Evolutionary conservation across 495 filamentous ascomycete genomes (phyloP), one percentile per base, ranked within the genome.

Genomic region (Hypoxylon perforatum): DNA sequence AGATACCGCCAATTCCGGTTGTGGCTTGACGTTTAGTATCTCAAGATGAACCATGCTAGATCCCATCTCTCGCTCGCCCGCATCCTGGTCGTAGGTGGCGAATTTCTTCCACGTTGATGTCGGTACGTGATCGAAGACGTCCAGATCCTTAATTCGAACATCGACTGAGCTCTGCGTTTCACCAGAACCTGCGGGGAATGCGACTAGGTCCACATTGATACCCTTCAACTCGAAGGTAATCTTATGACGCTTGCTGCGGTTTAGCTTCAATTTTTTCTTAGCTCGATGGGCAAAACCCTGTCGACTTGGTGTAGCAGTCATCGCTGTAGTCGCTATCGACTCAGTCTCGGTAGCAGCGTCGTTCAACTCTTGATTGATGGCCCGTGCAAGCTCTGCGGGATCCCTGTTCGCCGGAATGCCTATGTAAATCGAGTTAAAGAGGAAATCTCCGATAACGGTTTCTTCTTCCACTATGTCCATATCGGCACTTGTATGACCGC

Each of bases 401-500:
- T 97, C 94, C 48, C 88, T 87, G 65, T 93, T 96, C 15, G 90
- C 84, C 3, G 93, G 90, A 45, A 99, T 92, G 18, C 91, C 94
- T 55, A 99, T 96, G 78, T 97, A 99, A 48, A 99, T 97, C 0
- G 95, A 98, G 69, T 98, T 97, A 85, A 99, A 99, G 18, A 99
- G 84, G 71, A 93, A 96, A 73, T 98, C 95, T 0, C 90, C 93
- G 75, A 98, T 96, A 14, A 94, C 89, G 1, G 90, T 90, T 69
- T 93, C 92, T 39, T 92, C 87, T 19, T 97, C 93, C 8, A 92
- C 88, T 28, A 86, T 79, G 0, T 85, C 84, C 47, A 83, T 77
- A 19, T 87, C 82, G n/a, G 80, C 78, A 12, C 84, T 85, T 8
- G 74, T 69, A 18, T 65, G 61, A 19, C 70, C 61, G 12, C 78